These are phyloP conservation scores for Eucalyptus brandiana DNA, from an alignment of 345 rosid species.

Conservation along the genomic window DNA sequence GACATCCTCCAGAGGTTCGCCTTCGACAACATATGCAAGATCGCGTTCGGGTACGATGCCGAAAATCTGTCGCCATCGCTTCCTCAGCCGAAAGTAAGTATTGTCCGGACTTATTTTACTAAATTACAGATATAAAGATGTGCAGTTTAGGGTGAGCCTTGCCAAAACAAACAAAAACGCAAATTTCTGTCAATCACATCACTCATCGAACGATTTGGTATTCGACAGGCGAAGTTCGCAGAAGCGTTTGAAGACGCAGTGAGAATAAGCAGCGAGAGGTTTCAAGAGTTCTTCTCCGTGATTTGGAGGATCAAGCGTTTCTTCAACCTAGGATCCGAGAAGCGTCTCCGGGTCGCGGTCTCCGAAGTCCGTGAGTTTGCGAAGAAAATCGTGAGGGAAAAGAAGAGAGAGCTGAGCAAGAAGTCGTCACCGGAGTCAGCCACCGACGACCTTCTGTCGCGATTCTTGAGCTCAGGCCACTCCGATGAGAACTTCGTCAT, in stretches of 20 bases:
- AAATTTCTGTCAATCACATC: neutral
- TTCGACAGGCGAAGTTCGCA: neutral
- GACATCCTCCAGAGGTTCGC: conserved; percentile 52
- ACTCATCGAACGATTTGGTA: neutral
- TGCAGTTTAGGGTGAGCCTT: too few species aligned
- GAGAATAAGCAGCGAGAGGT: neutral
- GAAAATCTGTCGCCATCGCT: conserved; percentile 25
- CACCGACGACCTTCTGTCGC: conserved; percentile 30
- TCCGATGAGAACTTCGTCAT: too few species aligned
- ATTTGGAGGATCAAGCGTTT: conserved; percentile 3
- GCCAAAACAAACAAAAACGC: too few species aligned
- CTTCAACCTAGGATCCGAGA: neutral
- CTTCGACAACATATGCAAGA: conserved; percentile 54
- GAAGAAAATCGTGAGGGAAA: conserved; percentile 19
- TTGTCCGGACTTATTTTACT: neutral
- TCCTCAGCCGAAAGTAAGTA: neutral
- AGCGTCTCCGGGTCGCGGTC: neutral
- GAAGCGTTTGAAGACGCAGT: neutral
- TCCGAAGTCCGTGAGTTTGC: conserved; percentile 28
- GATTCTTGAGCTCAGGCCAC: neutral
- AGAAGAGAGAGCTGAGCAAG: conserved; percentile 4
- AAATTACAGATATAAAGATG: too few species aligned
- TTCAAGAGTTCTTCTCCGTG: neutral
- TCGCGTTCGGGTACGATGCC: conserved; percentile 56
- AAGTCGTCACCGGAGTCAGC: conserved; percentile 2